A percentile compares a stretch with the other conserved stretches of the same genome.
Conservation (phyloP, 768 basidiomycete genomes). For the Tremella fuciformis region DNA sequence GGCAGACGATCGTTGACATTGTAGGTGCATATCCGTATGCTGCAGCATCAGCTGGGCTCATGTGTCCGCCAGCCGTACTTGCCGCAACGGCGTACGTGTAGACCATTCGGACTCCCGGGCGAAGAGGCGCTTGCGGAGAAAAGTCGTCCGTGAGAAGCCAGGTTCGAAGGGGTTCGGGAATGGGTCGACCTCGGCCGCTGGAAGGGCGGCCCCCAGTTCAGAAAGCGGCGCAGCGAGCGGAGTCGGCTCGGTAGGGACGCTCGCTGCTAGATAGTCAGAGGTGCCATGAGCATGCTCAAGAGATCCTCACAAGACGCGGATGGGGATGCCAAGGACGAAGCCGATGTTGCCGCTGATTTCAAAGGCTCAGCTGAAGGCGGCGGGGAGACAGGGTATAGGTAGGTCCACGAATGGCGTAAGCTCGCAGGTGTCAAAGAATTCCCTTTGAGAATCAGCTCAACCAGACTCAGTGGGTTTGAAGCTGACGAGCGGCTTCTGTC, state of each 20-base stretch:
- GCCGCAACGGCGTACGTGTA: neutral
- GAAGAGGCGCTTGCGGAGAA: slow-evolving; percentile 32
- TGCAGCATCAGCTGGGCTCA: neutral
- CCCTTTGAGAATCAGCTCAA: neutral
- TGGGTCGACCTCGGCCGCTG: slow-evolving; percentile 13
- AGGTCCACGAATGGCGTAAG: slow-evolving; percentile 27
- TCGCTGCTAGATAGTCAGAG: neutral
- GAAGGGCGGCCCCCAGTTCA: slow-evolving; percentile 3
- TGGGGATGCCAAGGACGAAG: neutral
- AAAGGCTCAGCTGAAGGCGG: slow-evolving; percentile 2
- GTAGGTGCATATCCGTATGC: slow-evolving; percentile 39
- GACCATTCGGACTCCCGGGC: slow-evolving; percentile 35
- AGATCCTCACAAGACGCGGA: neutral
- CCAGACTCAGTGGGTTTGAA: neutral
- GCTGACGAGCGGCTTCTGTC: slow-evolving; percentile 26
- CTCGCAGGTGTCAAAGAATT: neutral
- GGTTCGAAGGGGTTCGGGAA: slow-evolving; percentile 31
- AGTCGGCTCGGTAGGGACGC: neutral
- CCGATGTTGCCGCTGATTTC: neutral
- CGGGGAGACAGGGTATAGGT: slow-evolving; percentile 22
- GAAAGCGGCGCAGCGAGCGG: neutral
- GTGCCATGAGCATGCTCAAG: neutral
- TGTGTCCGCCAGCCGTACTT: neutral
- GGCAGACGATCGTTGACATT: slow-evolving; percentile 47
- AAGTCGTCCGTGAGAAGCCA: slow-evolving; percentile 30